Conservation (phyloP, 2,329 filamentous ascomycete genomes). For the Purpureocillium takamizusanense region DNA sequence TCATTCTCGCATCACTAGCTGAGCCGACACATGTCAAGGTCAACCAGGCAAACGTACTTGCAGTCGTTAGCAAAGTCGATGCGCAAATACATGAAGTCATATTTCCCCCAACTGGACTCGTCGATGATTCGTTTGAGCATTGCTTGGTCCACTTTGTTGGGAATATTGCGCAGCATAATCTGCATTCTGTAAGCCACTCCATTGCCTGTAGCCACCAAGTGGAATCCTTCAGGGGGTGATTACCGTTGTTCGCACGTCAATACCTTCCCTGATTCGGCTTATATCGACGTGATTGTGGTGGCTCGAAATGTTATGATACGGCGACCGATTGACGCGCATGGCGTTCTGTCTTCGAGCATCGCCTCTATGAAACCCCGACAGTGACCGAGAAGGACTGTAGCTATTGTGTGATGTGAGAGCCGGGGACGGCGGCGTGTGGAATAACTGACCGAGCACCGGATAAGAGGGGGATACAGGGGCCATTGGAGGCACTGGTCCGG, state of each 20-base stretch:
- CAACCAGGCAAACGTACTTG: constrained; percentile 49
- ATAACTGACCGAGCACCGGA: constrained; percentile 18
- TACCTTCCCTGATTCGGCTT: constrained; percentile 51
- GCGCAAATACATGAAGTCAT: constrained; percentile 91
- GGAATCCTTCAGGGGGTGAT: constrained; percentile 24
- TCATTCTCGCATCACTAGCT: not conserved
- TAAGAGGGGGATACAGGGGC: constrained; percentile 20
- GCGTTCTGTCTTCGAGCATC: constrained; percentile 41
- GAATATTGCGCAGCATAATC: constrained; percentile 94
- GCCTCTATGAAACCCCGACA: constrained; percentile 22
- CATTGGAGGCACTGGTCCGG: constrained; percentile 14
- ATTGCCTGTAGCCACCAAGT: too few relatives aligned
- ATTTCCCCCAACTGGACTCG: constrained; percentile 68
- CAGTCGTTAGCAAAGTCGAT: constrained; percentile 81
- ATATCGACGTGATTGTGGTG: constrained; percentile 57
- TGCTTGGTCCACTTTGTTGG: constrained; percentile 74
- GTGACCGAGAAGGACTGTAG: constrained; percentile 29
- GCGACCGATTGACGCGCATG: constrained; percentile 33
- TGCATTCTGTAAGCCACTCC: constrained; percentile 23
- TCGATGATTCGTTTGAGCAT: constrained; percentile 76
- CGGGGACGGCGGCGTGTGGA: constrained; percentile 23
- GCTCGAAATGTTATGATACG: constrained; percentile 36
- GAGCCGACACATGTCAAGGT: not conserved
- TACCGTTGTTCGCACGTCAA: constrained; percentile 69
- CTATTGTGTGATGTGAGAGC: constrained; percentile 24